Evolutionary conservation across 208 protist species (phyloP).

Genomic region (Leishmania mexicana): DNA sequence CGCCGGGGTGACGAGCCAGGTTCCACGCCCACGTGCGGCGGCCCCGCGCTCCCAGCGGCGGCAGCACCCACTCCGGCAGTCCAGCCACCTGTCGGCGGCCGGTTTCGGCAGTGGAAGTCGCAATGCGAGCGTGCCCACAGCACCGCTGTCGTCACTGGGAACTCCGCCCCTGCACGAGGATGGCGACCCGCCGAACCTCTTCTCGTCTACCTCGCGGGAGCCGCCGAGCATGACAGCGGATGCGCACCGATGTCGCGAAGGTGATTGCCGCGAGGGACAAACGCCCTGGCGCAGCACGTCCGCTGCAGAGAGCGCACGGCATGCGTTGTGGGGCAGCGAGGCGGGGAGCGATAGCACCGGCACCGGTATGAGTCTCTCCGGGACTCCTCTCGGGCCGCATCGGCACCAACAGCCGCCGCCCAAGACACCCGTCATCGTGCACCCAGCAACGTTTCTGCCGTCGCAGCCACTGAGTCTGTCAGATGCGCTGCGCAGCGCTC

Average conservation of each 20-base stretch:
- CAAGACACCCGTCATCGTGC: neutral
- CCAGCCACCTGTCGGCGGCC: neutral
- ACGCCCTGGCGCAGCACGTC: neutral
- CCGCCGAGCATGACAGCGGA: neutral
- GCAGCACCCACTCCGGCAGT: neutral
- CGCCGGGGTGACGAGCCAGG: constrained; percentile 33
- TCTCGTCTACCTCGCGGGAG: neutral
- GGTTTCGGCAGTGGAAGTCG: neutral
- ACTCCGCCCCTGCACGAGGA: neutral
- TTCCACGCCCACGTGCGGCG: constrained; percentile 15
- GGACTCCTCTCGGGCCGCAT: neutral
- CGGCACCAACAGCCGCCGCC: neutral
- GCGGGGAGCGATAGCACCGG: neutral
- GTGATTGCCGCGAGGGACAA: neutral
- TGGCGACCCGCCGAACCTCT: neutral
- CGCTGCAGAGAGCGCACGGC: neutral
- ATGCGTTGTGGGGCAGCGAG: neutral
- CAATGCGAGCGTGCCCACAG: neutral
- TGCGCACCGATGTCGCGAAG: neutral
- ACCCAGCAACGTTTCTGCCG: neutral
- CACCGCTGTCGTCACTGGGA: neutral
- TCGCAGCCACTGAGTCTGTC: constrained; percentile 4
- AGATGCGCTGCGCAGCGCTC: constrained; percentile 6
- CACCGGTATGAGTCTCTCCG: neutral
- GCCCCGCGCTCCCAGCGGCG: neutral